A percentile compares a stretch with the other conserved stretches of the same genome.
phyloP scores from a whole-genome alignment of 2,329 filamentous ascomycete species.

The Pezicula neosporulosa region DNA sequence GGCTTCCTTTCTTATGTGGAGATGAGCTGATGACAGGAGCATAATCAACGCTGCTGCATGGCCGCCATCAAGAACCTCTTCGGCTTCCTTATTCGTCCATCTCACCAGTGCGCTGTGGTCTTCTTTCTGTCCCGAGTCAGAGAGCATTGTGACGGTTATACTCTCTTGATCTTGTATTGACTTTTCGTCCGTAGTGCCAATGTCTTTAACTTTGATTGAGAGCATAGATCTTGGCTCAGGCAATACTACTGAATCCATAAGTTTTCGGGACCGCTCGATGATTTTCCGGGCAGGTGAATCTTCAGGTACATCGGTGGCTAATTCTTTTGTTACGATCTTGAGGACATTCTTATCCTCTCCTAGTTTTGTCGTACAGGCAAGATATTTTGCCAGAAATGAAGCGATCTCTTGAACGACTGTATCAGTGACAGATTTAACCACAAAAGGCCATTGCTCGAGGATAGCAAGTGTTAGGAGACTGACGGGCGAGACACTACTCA shows the following conservation, averaged over 20 bases:
- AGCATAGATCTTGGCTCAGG: slow-evolving; percentile 7
- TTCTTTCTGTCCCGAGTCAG: slow-evolving; percentile 17
- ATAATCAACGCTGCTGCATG: slow-evolving; percentile 67
- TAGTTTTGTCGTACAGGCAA: slow-evolving; percentile 50
- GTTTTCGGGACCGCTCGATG: slow-evolving; percentile 19
- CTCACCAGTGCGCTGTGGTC: slow-evolving; percentile 51
- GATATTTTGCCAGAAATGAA: slow-evolving; percentile 53
- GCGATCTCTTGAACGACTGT: slow-evolving; percentile 45
- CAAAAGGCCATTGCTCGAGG: slow-evolving; percentile 75
- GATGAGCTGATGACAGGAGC: slow-evolving; percentile 72
- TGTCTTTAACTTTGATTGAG: neutral
- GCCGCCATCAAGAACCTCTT: slow-evolving; percentile 76
- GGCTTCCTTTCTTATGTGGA: slow-evolving; percentile 76
- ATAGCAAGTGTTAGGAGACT: slow-evolving; percentile 69
- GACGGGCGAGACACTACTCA: slow-evolving; percentile 33
- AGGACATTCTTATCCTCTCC: slow-evolving; percentile 47
- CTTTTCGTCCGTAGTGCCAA: neutral
- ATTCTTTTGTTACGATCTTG: slow-evolving; percentile 38
- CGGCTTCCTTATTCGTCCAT: slow-evolving; percentile 75
- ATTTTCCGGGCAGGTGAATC: slow-evolving; percentile 28
- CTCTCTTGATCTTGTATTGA: slow-evolving; percentile 12
- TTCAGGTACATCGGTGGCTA: slow-evolving; percentile 35
- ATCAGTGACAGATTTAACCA: slow-evolving; percentile 46
- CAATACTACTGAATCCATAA: slow-evolving; percentile 21
- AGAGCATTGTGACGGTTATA: slow-evolving; percentile 11